These are phyloP conservation scores for Pseudoturritis turrita DNA, from an alignment of 345 rosid species.

Conservation along the genomic window DNA sequence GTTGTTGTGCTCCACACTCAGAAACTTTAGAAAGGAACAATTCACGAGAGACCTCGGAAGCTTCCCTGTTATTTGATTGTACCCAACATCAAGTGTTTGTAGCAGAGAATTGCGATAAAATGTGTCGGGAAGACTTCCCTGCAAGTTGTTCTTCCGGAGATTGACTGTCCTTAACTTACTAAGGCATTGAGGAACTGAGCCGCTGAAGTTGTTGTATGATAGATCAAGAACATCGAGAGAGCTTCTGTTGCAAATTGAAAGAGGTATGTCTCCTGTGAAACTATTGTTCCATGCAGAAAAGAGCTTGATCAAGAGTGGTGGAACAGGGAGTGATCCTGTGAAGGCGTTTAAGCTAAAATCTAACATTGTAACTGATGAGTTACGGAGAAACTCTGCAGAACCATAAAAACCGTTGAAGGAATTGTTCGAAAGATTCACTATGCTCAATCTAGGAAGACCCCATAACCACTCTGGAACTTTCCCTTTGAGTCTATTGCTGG, in stretches of 20 bases:
- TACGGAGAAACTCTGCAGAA: not conserved
- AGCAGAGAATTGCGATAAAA: too few species aligned
- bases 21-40: not conserved
- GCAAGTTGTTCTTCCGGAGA: too few species aligned
- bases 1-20: not conserved
- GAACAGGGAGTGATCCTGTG: not conserved
- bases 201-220: too few species aligned
- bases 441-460: not conserved
- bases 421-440: not conserved
- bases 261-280: not conserved
- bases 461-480: constrained; percentile 7
- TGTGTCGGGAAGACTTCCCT: too few species aligned
- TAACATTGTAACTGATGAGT: not conserved
- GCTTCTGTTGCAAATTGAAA: too few species aligned
- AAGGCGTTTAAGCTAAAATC: not conserved
- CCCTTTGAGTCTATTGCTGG: constrained; percentile 7
- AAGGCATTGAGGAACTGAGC: too few species aligned
- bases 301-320: not conserved
- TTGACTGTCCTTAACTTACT: too few species aligned
- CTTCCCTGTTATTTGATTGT: not conserved
- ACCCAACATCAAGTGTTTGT: not conserved
- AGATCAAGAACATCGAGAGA: too few species aligned
- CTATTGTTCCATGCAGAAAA: not conserved
- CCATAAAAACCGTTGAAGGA: not conserved
- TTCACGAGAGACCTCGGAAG: not conserved